Conservation (phyloP, 225 moss, liverwort and hornwort species). For the Polytrichum formosum region DNA sequence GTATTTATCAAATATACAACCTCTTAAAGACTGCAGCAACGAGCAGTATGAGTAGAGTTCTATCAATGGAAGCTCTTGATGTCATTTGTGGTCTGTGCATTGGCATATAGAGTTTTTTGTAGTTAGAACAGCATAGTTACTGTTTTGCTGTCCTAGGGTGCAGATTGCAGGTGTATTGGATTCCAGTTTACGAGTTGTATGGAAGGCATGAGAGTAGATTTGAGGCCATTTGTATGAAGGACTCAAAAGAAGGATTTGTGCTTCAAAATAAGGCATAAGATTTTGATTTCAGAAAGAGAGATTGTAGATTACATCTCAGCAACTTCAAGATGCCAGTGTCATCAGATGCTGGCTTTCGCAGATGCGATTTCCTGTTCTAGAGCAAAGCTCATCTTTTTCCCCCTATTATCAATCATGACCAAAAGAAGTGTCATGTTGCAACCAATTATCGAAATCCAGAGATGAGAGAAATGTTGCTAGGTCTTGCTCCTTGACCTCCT, state of each 20-base stretch:
- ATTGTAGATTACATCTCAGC: conserved; percentile 39
- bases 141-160: conserved; percentile 22
- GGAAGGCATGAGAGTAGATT: conserved; percentile 19
- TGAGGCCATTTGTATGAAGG: conserved; percentile 16
- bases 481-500: too few relatives aligned
- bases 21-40: conserved; percentile 17
- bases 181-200: conserved; percentile 21
- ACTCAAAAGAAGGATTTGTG: conserved; percentile 13
- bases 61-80: conserved; percentile 14
- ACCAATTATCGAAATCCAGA: not conserved
- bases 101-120: conserved; percentile 21
- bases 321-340: conserved; percentile 30
- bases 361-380: conserved; percentile 34
- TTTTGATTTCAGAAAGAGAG: conserved; percentile 31
- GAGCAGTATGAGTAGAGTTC: conserved; percentile 22
- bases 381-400: conserved; percentile 44
- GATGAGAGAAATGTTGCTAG: too few relatives aligned
- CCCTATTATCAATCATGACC: conserved; percentile 20
- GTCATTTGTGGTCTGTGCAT: conserved; percentile 13
- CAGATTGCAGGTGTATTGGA: conserved; percentile 18
- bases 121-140: conserved; percentile 20
- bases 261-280: conserved; percentile 33
- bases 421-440: conserved; percentile 24
- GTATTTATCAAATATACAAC: conserved; percentile 12
- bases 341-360: conserved; percentile 22